These are phyloP conservation scores for Hymenoscyphus salicellus DNA, from an alignment of 2,329 filamentous ascomycete species.

Conservation along the genomic window DNA sequence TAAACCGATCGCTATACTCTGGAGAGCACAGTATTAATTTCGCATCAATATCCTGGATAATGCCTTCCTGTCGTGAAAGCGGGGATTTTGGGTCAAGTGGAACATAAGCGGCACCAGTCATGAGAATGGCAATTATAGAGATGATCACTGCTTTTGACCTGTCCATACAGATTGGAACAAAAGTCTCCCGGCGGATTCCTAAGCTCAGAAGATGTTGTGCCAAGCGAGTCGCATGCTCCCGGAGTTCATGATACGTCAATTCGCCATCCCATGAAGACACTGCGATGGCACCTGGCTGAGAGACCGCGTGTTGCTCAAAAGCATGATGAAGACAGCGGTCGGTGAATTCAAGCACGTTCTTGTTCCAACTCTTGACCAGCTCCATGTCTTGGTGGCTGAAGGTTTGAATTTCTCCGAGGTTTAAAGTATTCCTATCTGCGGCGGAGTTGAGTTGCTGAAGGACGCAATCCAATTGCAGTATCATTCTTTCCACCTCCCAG, in stretches of 20 bases:
- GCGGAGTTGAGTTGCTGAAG: slow-evolving; percentile 21
- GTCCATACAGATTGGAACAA: slow-evolving; percentile 26
- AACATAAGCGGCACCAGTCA: slow-evolving; percentile 28
- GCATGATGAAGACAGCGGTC: slow-evolving; percentile 24
- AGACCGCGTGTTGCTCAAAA: slow-evolving; percentile 14
- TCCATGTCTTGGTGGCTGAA: slow-evolving; percentile 10
- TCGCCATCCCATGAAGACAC: slow-evolving; percentile 16
- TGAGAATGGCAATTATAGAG: slow-evolving; percentile 24
- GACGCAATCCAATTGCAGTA: slow-evolving; percentile 15
- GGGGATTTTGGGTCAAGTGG: slow-evolving; percentile 31
- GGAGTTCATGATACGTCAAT: slow-evolving; percentile 17
- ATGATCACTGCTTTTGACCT: slow-evolving; percentile 25
- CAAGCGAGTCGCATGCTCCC: slow-evolving; percentile 15
- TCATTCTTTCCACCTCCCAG: slow-evolving; percentile 11
- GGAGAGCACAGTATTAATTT: slow-evolving; percentile 1
- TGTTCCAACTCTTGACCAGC: slow-evolving; percentile 12
- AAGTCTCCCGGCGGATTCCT: slow-evolving; percentile 16
- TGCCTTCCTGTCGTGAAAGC: slow-evolving; percentile 2
- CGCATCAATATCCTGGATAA: not conserved
- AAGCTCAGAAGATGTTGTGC: slow-evolving; percentile 12
- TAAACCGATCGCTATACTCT: not conserved
- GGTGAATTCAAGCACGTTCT: slow-evolving; percentile 3
- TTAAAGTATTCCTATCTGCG: not conserved
- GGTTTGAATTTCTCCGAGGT: slow-evolving; percentile 7
- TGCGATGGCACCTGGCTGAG: slow-evolving; percentile 18